Evolutionary conservation across 2,329 filamentous ascomycete genomes (phyloP).

Genomic region (Decorospora gaudefroyi): DNA sequence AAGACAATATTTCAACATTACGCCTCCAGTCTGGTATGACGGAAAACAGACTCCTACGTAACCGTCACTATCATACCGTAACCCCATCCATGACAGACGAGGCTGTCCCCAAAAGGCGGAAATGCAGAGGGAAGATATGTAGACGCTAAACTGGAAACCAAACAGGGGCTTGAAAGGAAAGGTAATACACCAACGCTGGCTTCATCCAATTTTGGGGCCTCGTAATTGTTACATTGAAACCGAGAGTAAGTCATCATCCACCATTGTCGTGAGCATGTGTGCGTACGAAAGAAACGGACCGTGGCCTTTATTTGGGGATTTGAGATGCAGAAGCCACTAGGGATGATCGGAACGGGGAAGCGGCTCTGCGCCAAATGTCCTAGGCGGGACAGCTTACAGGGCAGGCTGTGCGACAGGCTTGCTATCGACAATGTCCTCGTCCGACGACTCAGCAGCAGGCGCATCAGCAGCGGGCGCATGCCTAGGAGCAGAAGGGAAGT

Average conservation of each 20-base stretch:
- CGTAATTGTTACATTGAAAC: conserved; percentile 25
- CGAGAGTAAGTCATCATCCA: conserved; percentile 29
- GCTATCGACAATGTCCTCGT: conserved; percentile 12
- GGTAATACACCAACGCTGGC: conserved; percentile 29
- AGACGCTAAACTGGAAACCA: conserved; percentile 30
- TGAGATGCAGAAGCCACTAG: neutral
- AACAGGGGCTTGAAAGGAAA: conserved; percentile 35
- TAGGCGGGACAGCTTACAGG: conserved; percentile 21
- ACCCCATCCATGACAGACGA: conserved; percentile 23
- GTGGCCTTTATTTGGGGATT: conserved; percentile 2
- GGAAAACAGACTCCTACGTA: conserved; percentile 23
- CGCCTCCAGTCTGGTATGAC: conserved; percentile 20
- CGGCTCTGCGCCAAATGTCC: neutral
- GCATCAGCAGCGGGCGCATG: conserved; percentile 18
- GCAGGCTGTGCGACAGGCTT: conserved; percentile 36
- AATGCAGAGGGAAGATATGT: conserved; percentile 24
- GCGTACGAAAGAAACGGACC: conserved; percentile 10
- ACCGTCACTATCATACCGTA: conserved; percentile 19
- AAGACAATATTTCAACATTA: conserved; percentile 25
- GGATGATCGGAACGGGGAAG: neutral
- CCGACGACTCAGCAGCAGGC: conserved; percentile 9
- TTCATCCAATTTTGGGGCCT: conserved; percentile 38
- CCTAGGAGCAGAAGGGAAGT: conserved; percentile 23
- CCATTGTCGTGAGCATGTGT: conserved; percentile 29
- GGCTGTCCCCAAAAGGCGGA: conserved; percentile 10